These are phyloP conservation scores for Pythium sp. DNA, from an alignment of 352 stramenopile genomes.

Conservation along the genomic window DNA sequence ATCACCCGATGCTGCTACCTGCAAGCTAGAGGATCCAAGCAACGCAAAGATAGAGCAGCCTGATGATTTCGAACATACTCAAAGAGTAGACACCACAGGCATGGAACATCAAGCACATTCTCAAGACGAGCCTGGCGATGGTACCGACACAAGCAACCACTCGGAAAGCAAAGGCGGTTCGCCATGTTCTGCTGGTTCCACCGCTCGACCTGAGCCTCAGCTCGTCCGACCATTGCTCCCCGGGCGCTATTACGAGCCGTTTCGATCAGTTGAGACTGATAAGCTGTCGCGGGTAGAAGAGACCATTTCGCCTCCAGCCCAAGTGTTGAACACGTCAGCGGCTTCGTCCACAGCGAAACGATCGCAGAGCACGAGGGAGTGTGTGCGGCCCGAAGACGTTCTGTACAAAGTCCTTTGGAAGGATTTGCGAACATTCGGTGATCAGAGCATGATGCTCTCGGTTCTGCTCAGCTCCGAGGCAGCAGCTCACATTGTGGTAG, in stretches of 20 bases:
- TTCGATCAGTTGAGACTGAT: constrained; percentile 6
- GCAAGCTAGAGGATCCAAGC: neutral
- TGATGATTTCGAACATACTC: neutral
- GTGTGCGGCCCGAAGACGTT: constrained; percentile 4
- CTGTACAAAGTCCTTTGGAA: constrained; percentile 53
- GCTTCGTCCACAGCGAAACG: neutral
- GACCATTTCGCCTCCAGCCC: neutral
- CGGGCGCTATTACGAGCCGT: constrained; percentile 21
- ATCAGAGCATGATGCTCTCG: constrained; percentile 18
- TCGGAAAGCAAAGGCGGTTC: neutral
- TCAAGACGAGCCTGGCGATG: neutral
- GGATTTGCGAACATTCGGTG: constrained; percentile 25
- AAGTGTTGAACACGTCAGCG: neutral
- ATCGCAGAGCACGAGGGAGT: neutral
- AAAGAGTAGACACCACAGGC: no score
- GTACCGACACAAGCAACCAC: neutral
- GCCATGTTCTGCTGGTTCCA: neutral
- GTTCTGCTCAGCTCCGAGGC: constrained; percentile 39
- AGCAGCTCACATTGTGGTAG: constrained; percentile 23
- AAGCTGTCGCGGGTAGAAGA: neutral
- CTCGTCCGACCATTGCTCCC: constrained; percentile 13
- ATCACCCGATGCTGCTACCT: neutral
- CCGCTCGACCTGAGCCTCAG: neutral
- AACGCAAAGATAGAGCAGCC: neutral
- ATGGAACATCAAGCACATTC: neutral